Evolutionary conservation across 306 rosid species (phyloP).

Genomic region (Quillaja saponaria): DNA sequence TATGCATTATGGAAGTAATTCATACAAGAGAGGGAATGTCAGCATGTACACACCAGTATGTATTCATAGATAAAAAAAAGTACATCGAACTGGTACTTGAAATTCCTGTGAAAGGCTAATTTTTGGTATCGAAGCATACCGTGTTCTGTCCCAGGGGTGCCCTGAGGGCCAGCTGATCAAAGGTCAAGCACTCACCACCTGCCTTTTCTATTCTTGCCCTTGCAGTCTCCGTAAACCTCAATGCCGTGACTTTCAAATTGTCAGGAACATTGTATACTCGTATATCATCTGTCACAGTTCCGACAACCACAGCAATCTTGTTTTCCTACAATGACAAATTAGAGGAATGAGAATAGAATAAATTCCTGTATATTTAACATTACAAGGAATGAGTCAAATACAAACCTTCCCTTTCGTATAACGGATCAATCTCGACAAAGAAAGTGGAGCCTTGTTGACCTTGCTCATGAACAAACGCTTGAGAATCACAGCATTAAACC

Average conservation of each 20-base stretch:
- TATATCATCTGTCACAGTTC: slow-evolving; percentile 46
- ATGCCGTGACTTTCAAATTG: slow-evolving; percentile 41
- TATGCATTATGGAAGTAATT: no score
- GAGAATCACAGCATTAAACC: slow-evolving; percentile 45
- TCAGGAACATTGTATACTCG: slow-evolving; percentile 49
- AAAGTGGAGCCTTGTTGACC: slow-evolving; percentile 53
- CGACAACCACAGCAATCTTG: slow-evolving; percentile 53
- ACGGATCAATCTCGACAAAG: slow-evolving; percentile 44
- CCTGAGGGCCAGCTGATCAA: slow-evolving; percentile 73
- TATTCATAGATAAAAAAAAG: no score
- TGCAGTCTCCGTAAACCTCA: slow-evolving; percentile 65
- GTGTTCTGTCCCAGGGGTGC: slow-evolving; percentile 87
- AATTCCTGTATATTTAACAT: not conserved
- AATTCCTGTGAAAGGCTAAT: no score
- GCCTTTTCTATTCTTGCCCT: slow-evolving; percentile 82
- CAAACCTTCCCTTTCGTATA: slow-evolving; percentile 46
- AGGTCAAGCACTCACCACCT: slow-evolving; percentile 80
- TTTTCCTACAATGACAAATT: slow-evolving; percentile 27
- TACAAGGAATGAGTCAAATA: not conserved
- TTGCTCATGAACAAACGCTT: slow-evolving; percentile 54
- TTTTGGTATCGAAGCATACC: slow-evolving; percentile 33
- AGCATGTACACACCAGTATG: no score
- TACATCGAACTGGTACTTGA: no score
- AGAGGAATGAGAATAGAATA: not conserved
- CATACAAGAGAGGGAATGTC: no score